Evolutionary conservation across 2,329 filamentous ascomycete genomes (phyloP).

Genomic region (Colletotrichum falcatum): DNA sequence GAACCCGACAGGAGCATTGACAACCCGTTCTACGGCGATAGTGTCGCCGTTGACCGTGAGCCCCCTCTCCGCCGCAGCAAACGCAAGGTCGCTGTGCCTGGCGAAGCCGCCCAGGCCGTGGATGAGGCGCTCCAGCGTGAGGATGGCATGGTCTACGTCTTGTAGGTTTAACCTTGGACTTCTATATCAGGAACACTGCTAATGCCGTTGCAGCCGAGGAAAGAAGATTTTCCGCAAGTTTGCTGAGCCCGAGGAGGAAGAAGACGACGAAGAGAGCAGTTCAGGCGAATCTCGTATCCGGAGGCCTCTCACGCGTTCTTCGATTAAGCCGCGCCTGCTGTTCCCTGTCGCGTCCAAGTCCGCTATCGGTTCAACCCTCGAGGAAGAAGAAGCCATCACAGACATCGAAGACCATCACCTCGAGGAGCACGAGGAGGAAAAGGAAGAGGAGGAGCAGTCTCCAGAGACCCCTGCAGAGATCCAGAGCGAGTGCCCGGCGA

Average conservation of each 20-base stretch:
- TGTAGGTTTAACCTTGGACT: slow-evolving; percentile 69
- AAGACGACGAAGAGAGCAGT: slow-evolving; percentile 49
- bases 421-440: slow-evolving; percentile 52
- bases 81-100: slow-evolving; percentile 65
- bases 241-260: slow-evolving; percentile 54
- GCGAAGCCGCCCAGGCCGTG: slow-evolving; percentile 69
- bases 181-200: slow-evolving; percentile 37
- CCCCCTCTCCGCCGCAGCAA: slow-evolving; percentile 65
- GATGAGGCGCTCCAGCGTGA: slow-evolving; percentile 73
- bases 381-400: slow-evolving; percentile 71
- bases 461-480: slow-evolving; percentile 48
- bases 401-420: slow-evolving; percentile 66
- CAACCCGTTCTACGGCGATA: slow-evolving; percentile 77
- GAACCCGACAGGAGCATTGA: slow-evolving; percentile 72
- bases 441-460: slow-evolving; percentile 19
- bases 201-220: slow-evolving; percentile 70
- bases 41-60: slow-evolving; percentile 52
- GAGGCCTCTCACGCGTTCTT: slow-evolving; percentile 71
- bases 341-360: slow-evolving; percentile 64
- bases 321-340: slow-evolving; percentile 78
- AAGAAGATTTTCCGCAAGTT: slow-evolving; percentile 83
- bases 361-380: slow-evolving; percentile 48
- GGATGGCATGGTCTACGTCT: slow-evolving; percentile 81
- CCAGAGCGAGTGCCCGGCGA: slow-evolving; percentile 46
- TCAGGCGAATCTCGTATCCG: slow-evolving; percentile 49